Conservation (phyloP, 2,329 filamentous ascomycete species). For the Fusarium decemcellulare region DNA sequence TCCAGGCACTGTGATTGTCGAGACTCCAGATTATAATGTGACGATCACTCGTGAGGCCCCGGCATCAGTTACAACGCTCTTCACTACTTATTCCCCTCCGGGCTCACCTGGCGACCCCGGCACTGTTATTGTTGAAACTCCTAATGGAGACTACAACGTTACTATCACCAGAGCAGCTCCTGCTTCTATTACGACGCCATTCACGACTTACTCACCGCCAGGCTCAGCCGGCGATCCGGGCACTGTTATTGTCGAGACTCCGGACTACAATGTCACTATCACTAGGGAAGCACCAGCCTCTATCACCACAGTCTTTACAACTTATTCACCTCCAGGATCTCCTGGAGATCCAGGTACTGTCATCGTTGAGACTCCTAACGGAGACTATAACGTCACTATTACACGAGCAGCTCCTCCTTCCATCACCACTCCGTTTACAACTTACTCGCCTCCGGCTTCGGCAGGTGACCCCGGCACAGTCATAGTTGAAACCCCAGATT, state of each 20-base stretch:
- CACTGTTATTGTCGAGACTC: slow-evolving; percentile 27
- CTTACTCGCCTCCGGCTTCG: neutral
- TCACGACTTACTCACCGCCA: slow-evolving; percentile 22
- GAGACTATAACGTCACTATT: slow-evolving; percentile 21
- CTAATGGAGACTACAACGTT: slow-evolving; percentile 26
- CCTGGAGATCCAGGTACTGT: slow-evolving; percentile 29
- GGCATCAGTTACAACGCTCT: slow-evolving; percentile 20
- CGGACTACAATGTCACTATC: slow-evolving; percentile 32
- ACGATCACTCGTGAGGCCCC: slow-evolving; percentile 26
- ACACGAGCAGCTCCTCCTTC: neutral
- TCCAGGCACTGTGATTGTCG: slow-evolving; percentile 33
- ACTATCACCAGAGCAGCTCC: slow-evolving; percentile 23
- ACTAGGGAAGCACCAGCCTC: slow-evolving; percentile 19
- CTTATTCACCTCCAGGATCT: slow-evolving; percentile 18
- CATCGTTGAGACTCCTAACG: slow-evolving; percentile 20
- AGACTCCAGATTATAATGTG: slow-evolving; percentile 36
- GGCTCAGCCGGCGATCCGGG: slow-evolving; percentile 25
- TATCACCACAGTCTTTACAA: slow-evolving; percentile 13
- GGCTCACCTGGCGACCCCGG: slow-evolving; percentile 27
- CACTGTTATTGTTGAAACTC: slow-evolving; percentile 27
- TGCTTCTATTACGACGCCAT: slow-evolving; percentile 15
- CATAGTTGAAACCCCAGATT: neutral
- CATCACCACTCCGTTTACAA: neutral
- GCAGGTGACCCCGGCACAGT: neutral
- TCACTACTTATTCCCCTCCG: slow-evolving; percentile 23